Conservation (phyloP, 75 land plant genomes). For the Selaginella moellendorffii region DNA sequence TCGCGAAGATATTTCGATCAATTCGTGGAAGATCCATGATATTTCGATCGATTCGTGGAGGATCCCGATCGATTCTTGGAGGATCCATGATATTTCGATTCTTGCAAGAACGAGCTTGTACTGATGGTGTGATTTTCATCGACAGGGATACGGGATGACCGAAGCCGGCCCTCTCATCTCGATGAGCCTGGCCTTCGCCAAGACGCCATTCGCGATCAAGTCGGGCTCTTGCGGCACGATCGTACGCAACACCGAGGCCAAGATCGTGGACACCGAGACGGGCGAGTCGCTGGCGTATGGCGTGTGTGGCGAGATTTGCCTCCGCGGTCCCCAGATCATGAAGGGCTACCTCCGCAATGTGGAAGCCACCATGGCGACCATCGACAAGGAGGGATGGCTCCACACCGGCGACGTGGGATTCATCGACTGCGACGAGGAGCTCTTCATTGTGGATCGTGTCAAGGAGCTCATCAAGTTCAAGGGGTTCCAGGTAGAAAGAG, state of each 20-base stretch:
- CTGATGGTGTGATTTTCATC: too few species aligned
- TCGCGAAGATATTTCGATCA: too few species aligned
- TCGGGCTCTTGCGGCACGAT: constrained; percentile 21
- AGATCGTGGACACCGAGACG: constrained; percentile 20
- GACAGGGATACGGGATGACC: not conserved
- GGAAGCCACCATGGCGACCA: constrained; percentile 25
- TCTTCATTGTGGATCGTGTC: constrained; percentile 44
- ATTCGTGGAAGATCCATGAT: too few species aligned
- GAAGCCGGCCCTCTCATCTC: not conserved
- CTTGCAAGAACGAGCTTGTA: too few species aligned
- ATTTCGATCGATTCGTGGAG: too few species aligned
- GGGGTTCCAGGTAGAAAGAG: constrained; percentile 33
- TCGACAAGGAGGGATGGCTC: constrained; percentile 44
- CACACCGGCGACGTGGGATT: constrained; percentile 57
- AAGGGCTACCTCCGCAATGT: constrained; percentile 29
- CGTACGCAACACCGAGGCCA: constrained; percentile 16
- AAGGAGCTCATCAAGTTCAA: constrained; percentile 70
- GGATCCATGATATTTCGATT: too few species aligned
- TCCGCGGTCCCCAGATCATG: too few species aligned
- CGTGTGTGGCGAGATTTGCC: too few species aligned
- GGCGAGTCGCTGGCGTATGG: too few species aligned
- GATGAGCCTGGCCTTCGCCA: constrained; percentile 28
- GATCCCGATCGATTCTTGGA: too few species aligned
- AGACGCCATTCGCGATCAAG: constrained; percentile 26
- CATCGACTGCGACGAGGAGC: constrained; percentile 35